Base-by-base conservation (phyloP, 208 protist genomes). In the Leishmania arabica region DNA sequence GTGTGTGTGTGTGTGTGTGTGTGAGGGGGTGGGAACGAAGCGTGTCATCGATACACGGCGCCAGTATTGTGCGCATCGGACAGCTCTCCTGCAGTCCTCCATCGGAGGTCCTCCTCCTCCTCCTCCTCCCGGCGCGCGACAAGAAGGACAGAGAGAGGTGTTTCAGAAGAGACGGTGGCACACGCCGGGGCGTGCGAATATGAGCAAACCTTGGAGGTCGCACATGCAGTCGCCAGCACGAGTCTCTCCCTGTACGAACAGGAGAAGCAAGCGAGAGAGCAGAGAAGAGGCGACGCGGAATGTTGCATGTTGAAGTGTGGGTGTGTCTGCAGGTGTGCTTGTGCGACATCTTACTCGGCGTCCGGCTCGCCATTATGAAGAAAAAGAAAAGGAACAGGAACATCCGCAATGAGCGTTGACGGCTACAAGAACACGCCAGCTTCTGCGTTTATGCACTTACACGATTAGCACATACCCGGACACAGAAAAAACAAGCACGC, bases 391-490 rank as follows among this genome's bases (percentile, higher is more conserved):
- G 3, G 70, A 31, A 60, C n/a, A 27, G 5, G 34, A 31, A 76
- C 71, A 62, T 17, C 19, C 0, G 21, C 27, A 73, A 73, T n/a
- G 68, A 34, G 45, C 45, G 21, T 73, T 27, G 15, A 54, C 31
- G 45, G 1, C 31, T 47, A 73, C 9, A 45, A 53, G 5, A 13
- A 19, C 13, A 53, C 68, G 2, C 45, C 45, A 73, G 49, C 24
- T 9, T 11, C 37, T 64, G 56, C 21, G 74, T 17, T 77, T 77
- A 77, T 66, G 74, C 53, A 34, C 37, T 77, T 77, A 77, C 19
- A 51, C 74, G 74, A 68, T 65, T 65, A 65, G 56, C 40, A 19
- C 21, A 31, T 8, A 62, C 53, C 53, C 19, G 53, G 21, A 77
- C 24, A 47, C 27, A 3, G 21, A 8, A 40, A 64, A 21, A 71